Evolutionary conservation across 768 basidiomycete species (phyloP), one percentile per base, ranked within the genome.

Genomic region (Cystofilobasidium capitatum): DNA sequence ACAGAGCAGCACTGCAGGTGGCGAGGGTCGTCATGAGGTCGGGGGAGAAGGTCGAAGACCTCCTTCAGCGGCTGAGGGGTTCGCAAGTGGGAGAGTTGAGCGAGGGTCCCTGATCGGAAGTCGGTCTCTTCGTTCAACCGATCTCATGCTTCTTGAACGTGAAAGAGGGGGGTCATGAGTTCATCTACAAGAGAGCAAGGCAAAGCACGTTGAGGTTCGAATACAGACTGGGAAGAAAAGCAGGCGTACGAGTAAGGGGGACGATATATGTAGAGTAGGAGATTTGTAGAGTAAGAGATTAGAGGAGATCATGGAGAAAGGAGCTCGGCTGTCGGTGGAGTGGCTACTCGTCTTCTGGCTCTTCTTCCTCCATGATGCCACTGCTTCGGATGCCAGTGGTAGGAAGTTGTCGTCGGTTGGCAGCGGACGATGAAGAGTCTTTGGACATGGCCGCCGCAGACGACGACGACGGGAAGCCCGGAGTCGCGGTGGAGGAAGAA

Each of bases 311-410:
- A n/a, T n/a, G n/a, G n/a, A n/a, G n/a, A n/a, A n/a, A n/a, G n/a
- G n/a, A n/a, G n/a, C n/a, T n/a, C n/a, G n/a, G n/a, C n/a, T n/a
- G n/a, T n/a, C n/a, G n/a, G n/a, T n/a, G n/a, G n/a, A n/a, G n/a
- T n/a, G n/a, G n/a, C n/a, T n/a, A 61, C 62, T 67, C 69, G 33
- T 72, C 71, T 31, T 72, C 71, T 7, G 63, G 62, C 47, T 72
- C 71, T 24, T 72, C 71, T 36, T 70, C 69, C 61, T 72, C 71
- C 20, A 69, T 60, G n/a, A 72, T 69, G 17, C 58, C 64, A 26
- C 62, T 62, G 22, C 63, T 64, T 24, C 63, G 51, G 36, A 64
- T 55, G 16, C 49, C 54, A 1, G 63, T 51, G 14, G 63, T 17
- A 14, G 63, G 63, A 4, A 64, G 40, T 16, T 64, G 63, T 8